phyloP scores from a whole-genome alignment of 1,284 basidiomycete genomes.

The Cystobasidium slooffiae region DNA sequence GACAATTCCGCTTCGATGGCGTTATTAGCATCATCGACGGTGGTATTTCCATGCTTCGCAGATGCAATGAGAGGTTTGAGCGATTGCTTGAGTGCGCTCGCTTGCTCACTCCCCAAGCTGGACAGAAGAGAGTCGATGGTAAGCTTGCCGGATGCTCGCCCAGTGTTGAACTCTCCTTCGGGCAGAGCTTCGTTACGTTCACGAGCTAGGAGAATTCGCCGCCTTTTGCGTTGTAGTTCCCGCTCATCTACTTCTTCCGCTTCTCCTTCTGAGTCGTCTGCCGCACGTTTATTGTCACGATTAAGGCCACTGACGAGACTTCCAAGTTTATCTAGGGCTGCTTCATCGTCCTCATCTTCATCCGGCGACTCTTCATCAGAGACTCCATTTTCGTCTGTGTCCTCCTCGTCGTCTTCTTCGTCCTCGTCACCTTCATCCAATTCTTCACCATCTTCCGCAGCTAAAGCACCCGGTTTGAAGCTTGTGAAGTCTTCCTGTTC shows the following conservation, averaged over 20 bases:
- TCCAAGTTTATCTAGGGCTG: constrained; percentile 70
- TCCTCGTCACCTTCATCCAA: constrained; percentile 57
- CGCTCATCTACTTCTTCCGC: constrained; percentile 48
- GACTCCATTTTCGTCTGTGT: constrained; percentile 55
- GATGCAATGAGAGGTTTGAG: constrained; percentile 71
- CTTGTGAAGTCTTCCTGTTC: constrained; percentile 23
- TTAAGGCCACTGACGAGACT: constrained; percentile 74
- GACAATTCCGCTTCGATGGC: constrained; percentile 52
- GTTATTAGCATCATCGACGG: constrained; percentile 50
- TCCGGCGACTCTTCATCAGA: background rate
- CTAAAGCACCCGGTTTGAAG: constrained; percentile 14
- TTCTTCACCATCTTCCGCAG: constrained; percentile 48
- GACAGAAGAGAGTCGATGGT: constrained; percentile 73
- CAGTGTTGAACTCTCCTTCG: constrained; percentile 63
- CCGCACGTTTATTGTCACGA: constrained; percentile 63
- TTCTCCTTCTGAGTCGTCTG: constrained; percentile 35
- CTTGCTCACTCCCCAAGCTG: constrained; percentile 63
- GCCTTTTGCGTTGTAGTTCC: constrained; percentile 40
- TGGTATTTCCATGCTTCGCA: constrained; percentile 53
- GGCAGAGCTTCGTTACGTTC: constrained; percentile 75
- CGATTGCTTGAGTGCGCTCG: constrained; percentile 59
- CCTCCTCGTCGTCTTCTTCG: constrained; percentile 65
- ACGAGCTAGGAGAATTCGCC: constrained; percentile 56
- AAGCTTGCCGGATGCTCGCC: constrained; percentile 62
- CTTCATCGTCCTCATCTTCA: constrained; percentile 60